Base-by-base conservation (phyloP, 768 basidiomycete genomes). In the Leccinum arenicola region DNA sequence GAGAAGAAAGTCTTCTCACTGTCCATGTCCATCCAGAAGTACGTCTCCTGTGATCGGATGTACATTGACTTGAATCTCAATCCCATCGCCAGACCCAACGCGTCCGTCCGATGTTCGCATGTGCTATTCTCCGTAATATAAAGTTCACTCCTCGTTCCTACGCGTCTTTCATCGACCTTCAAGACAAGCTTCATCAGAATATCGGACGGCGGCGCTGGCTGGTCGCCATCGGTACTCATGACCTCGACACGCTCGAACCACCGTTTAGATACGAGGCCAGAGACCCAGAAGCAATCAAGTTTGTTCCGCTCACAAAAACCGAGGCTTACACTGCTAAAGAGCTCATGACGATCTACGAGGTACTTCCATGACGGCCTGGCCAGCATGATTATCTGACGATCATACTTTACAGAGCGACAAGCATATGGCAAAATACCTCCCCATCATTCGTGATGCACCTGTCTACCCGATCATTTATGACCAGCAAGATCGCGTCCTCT, bases 381-480 rank as follows among this genome's bases (percentile, higher is more conserved):
- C 11, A 50, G 12, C 10, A 15, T 29, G 21, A 47, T 40, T 6
- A 51, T 35, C 54, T 3, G 51, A 53, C 50, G 15, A 19, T 17
- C 15, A 21, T 43, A 8, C 35, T 61, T 33, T 43, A 8, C 68
- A 98, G 95, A 86, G 84, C 49, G 97, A 98, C 71, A 92, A 94
- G 75, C 94, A 98, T 72, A 79, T 99, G 25, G 82, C 86, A 38
- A 86, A 82, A 72, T 98, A 92, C 76, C 83, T 99, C 31, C 92
- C 80, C 58, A 97, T 99, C 74, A 93, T 98, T 67, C 87, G 90
- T 31, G 93, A 97, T 70, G 91, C 93, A 14, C 93, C 95, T 9
- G 93, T 97, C 49, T 98, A 98, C 75, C 97, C 97, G 38, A 89
- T 98, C 75, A 97, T 98, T 70, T 98, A 98, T 75, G 96, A 98